A percentile compares a stretch with the other conserved stretches of the same genome.
Conservation (phyloP, 73 alveolate genomes). For the Paramecium primaurelia region DNA sequence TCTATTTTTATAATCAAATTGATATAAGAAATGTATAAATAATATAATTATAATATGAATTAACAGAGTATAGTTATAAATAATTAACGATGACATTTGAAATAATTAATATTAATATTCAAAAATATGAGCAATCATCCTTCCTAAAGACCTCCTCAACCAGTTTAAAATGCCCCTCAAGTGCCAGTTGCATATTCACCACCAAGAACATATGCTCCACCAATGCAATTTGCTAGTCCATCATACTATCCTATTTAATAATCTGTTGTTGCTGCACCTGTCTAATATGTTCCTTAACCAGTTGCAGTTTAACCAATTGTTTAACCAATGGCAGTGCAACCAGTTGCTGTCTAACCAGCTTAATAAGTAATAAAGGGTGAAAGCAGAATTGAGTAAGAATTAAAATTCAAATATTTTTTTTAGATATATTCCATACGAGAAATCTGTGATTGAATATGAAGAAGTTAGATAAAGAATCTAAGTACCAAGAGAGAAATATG, state of each 20-base stretch:
- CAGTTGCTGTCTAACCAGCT: constrained; percentile 19
- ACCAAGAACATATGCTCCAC: constrained; percentile 43
- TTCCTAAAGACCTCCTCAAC: neutral
- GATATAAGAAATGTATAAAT: neutral
- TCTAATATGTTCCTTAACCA: neutral
- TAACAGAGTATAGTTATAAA: neutral
- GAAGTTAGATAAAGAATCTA: constrained; percentile 26
- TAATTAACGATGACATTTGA: neutral
- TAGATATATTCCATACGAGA: constrained; percentile 22
- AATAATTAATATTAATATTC: neutral
- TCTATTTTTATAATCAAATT: neutral
- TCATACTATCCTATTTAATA: constrained; percentile 4
- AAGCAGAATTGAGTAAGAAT: constrained; percentile 28
- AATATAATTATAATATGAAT: neutral
- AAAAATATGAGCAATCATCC: constrained; percentile 13
- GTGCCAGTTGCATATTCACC: constrained; percentile 13
- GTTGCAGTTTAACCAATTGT: neutral
- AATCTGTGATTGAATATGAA: constrained; percentile 18
- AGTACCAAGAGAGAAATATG: constrained; percentile 47
- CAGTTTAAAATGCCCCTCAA: neutral
- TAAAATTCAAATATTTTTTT: neutral
- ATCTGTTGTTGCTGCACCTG: constrained; percentile 40
- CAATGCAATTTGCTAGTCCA: neutral
- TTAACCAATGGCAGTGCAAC: neutral
- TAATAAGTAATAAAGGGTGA: constrained; percentile 32